Base-by-base conservation (phyloP, 2,329 filamentous ascomycete genomes). In the Penicillium oxalicum region DNA sequence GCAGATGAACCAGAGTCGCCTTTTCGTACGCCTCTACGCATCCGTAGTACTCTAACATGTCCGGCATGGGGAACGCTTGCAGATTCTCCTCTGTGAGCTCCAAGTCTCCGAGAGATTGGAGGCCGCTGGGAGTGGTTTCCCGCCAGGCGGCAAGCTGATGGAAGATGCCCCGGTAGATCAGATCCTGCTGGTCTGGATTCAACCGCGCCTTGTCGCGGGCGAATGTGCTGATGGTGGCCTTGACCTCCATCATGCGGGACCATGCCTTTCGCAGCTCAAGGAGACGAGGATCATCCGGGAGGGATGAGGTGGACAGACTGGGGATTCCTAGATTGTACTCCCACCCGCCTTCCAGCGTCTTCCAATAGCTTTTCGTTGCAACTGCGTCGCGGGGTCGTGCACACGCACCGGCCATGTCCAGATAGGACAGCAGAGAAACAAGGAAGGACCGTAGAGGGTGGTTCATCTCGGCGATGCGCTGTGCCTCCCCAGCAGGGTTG, bases 361-460 rank as follows among this genome's bases (percentile, higher is more conserved):
- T 61, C 68, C 68, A 70, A 44, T 71, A 71, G 48, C 62, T 65
- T 2, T 67, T 67, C 43, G 67, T 58, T 9, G 70, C 64, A 6
- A 70, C 57, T 4, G 67, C 69, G 2, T 64, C 67, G 27, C 69
- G 65, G 18, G 64, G 63, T 5, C 66, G 68, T 4, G 66, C 65
- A 47, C 68, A 69, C 9, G 69, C 64, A 27, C 68, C 68, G 0
- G 68, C 68, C 18, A 70, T 67, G 41, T 71, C 68, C 13, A 71
- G 65, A 47, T 69, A 70, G 2, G 65, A 69, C 32, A 70, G 61
- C 11, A 70, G 57, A 2, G 67, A 70, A 12, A 71, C 63, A n/a
- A 71, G 64, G 45, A 70, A 70, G 26, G 55, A 56, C 36, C 63
- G 62, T 9, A 69, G 61, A 1, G 66, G 65, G 27, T 67, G 65